Evolutionary conservation across 805 yeast species (phyloP).

Genomic region (Ogataea neopini): DNA sequence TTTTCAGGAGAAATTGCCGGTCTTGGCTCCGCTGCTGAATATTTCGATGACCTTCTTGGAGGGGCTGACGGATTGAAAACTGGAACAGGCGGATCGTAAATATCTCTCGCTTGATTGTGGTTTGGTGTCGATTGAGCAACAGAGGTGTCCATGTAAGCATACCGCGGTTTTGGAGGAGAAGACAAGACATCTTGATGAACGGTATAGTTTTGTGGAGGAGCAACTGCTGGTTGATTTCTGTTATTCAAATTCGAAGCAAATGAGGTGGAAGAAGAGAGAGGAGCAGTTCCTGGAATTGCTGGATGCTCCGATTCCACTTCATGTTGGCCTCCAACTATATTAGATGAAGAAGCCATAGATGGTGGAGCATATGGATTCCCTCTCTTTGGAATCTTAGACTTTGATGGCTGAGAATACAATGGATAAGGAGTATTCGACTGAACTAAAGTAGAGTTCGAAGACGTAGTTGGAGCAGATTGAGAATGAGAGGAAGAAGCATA

Average conservation of each 20-base stretch:
- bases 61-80: slow-evolving; percentile 13
- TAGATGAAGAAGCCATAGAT: not conserved
- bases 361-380: slow-evolving; percentile 17
- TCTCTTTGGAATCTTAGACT: slow-evolving; percentile 14
- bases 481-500: slow-evolving; percentile 21
- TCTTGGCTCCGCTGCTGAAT: not conserved
- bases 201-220: slow-evolving; percentile 1
- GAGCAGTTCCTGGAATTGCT: slow-evolving; percentile 7
- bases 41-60: slow-evolving; percentile 11
- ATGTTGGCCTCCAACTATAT: not conserved
- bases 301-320: slow-evolving; percentile 6
- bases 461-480: slow-evolving; percentile 27
- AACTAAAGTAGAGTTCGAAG: slow-evolving; percentile 25
- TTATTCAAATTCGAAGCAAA: not conserved
- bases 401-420: slow-evolving; percentile 13
- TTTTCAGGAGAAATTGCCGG: slow-evolving; percentile 3
- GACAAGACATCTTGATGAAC: not conserved
- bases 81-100: slow-evolving; percentile 4
- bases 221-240: slow-evolving; percentile 1
- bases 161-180: slow-evolving; percentile 1
- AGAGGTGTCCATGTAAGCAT: not conserved
- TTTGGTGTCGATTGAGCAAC: slow-evolving; percentile 12
- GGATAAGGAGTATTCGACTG: slow-evolving; percentile 13
- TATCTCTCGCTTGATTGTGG: not conserved
- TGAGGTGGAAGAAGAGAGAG: slow-evolving; percentile 8